phyloP scores from a whole-genome alignment of 2,329 filamentous ascomycete genomes.

The Pseudopyricularia cyperi region DNA sequence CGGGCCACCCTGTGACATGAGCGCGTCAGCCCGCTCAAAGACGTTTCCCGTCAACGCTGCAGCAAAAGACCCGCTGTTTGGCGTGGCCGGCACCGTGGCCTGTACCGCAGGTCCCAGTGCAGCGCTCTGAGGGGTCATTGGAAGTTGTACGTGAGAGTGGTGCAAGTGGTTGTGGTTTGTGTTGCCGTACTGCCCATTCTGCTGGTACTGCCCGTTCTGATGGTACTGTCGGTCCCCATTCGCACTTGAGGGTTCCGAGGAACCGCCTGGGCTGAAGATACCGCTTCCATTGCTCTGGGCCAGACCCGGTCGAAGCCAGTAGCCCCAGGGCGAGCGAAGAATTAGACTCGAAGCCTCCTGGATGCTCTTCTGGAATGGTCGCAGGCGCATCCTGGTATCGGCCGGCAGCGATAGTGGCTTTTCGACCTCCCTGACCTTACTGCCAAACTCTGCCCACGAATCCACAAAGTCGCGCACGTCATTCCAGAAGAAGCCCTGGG shows the following conservation, averaged over 20 bases:
- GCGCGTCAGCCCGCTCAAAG: conserved; percentile 46
- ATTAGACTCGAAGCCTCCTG: conserved; percentile 71
- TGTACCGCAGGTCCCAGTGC: conserved; percentile 83
- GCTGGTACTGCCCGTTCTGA: background rate
- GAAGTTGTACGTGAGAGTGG: conserved; percentile 29
- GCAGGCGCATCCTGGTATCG: conserved; percentile 61
- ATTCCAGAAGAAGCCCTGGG: conserved; percentile 48
- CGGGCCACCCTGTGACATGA: conserved; percentile 44
- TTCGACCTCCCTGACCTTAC: conserved; percentile 41
- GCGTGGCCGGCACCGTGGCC: conserved; percentile 69
- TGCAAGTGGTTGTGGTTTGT: background rate
- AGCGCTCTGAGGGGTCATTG: conserved; percentile 80
- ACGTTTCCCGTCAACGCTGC: conserved; percentile 42
- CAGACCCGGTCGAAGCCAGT: conserved; percentile 18
- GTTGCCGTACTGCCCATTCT: background rate
- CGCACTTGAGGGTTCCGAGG: background rate
- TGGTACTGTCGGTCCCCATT: background rate
- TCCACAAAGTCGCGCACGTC: conserved; percentile 64
- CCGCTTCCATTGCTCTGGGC: background rate
- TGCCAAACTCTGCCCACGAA: conserved; percentile 55
- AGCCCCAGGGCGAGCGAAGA: conserved; percentile 43
- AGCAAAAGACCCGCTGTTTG: conserved; percentile 43
- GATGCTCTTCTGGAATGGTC: conserved; percentile 69
- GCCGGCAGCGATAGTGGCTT: conserved; percentile 39
- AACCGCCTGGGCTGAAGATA: background rate